Evolutionary conservation across 148 eudicot species (phyloP), one percentile per base, ranked within the genome.

Genomic region (Vaccinium darrowii): DNA sequence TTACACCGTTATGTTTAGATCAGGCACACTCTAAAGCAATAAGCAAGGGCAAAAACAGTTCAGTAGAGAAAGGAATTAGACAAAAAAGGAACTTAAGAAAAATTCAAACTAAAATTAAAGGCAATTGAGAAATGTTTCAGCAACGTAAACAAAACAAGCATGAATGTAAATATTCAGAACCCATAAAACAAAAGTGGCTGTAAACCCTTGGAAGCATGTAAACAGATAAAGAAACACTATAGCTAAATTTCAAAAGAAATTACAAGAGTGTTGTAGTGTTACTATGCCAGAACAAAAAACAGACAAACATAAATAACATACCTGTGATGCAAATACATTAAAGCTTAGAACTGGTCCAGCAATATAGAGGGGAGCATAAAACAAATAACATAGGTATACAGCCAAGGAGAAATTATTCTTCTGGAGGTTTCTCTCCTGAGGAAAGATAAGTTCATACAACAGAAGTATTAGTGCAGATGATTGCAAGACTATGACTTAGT

Each of bases 241-340:
- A 36, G 39, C 39, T 3, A 36, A 36, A 36, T 36, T 36, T 36
- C 39, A 36, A 36, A 36, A 36, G 39, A 36, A 36, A 36, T 36
- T 36, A 36, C 39, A 36, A 36, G 39, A 36, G 39, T 36, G 7
- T 50, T 50, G 52, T 36, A 36, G 39, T 36, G 39, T 36, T 27
- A 4, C 25, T 23, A 9, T 7, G 60, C 1, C 43, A 27, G 15
- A 25, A 13, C 25, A 13, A 80, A 83, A 56, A 56, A 19, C 21
- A 56, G 33, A 19, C 21, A 69, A 65, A 27, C 6, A 30, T n/a
- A 47, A 21, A 58, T 19, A 78, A 89, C 87, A 84, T 85, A 94
- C 99, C 97, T 96, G 99, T 60, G 99, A 92, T 85, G 92, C 96
- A 90, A 96, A 94, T 80, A 94, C 97, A 84, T 96, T 96, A 87